Percentiles rank a stretch among this genome's conserved stretches.
Conservation (phyloP, 768 basidiomycete species). For the Tephrocybe sp. region DNA sequence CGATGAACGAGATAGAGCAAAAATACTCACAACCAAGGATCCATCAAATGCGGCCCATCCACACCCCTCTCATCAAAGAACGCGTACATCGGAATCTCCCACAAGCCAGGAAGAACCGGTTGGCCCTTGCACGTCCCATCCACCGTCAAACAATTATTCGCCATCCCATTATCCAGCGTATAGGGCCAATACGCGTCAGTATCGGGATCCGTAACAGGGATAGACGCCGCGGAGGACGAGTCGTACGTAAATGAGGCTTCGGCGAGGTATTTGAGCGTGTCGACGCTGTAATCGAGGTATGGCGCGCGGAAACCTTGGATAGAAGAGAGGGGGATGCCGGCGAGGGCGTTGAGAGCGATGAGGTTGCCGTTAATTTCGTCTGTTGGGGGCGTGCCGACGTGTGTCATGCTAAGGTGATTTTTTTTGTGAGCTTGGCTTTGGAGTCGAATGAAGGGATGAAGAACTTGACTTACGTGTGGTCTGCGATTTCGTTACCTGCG, state of each 20-base stretch:
- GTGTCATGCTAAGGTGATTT: conserved; percentile 62
- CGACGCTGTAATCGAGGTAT: conserved; percentile 60
- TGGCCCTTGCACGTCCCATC: conserved; percentile 60
- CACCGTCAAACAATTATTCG: conserved; percentile 68
- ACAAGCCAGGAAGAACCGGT: conserved; percentile 72
- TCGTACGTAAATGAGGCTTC: conserved; percentile 69
- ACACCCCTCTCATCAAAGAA: conserved; percentile 61
- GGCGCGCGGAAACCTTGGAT: conserved; percentile 79
- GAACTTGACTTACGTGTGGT: conserved; percentile 56
- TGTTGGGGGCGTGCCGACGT: conserved; percentile 57
- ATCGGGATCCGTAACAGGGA: conserved; percentile 59
- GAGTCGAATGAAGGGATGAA: neutral
- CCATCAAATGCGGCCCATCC: conserved; percentile 70
- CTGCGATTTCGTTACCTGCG: conserved; percentile 80
- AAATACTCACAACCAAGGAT: conserved; percentile 69
- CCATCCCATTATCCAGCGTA: conserved; percentile 75
- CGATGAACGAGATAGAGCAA: neutral
- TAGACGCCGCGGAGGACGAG: conserved; percentile 55
- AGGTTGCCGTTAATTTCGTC: conserved; percentile 77
- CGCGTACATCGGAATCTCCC: conserved; percentile 86
- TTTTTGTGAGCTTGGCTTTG: neutral
- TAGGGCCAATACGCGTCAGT: conserved; percentile 87
- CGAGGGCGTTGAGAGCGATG: conserved; percentile 71
- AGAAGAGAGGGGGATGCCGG: conserved; percentile 64
- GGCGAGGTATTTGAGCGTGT: conserved; percentile 58